Evolutionary conservation across 2,329 filamentous ascomycete species (phyloP), one percentile per base, ranked within the genome.

Genomic region (Penicillium concentricum): DNA sequence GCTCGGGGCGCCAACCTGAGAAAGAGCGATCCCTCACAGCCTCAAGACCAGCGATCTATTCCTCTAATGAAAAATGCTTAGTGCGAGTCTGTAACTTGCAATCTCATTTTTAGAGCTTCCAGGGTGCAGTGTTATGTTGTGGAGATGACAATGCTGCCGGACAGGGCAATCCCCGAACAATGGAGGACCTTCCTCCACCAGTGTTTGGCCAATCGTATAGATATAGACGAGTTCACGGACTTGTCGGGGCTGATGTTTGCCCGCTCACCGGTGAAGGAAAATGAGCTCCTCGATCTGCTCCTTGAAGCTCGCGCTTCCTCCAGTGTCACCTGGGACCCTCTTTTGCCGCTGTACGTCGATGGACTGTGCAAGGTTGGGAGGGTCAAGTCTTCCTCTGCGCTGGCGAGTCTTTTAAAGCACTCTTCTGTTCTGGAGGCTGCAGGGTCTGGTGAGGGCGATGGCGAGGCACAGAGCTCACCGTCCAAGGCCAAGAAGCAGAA

Each of bases 291-390:
- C 3, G 71, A 75, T 55, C 58, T 70, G 6, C 59, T 78, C 35
- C 61, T 77, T 2, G 68, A 72, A 37, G 66, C 69, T n/a, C 72
- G 70, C 37, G 60, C 66, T 6, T 60, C 66, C 22, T 70, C 72
- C 7, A 65, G 62, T 35, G 62, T 75, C 51, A 66, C 70, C 42
- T 77, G 75, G 74, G 75, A 78, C 56, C 75, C 75, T n/a, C 60
- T 77, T 34, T 63, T 77, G 54, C 75, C 75, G 10, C 63, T 74
- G 15, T 78, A 77, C 62, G 67, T 75, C 35, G 74, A 77, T 55
- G 67, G 68, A 34, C 59, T 77, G 15, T 72, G 70, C 54, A 74
- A 70, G 55, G 59, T 68, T 45, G 71, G 69, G 1, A 61, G 63
- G 39, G 64, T 74, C 12, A 73, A 69, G 51, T 62, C 68, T n/a